Base-by-base conservation (phyloP, 192 early-diverging fungal species). In the Coemansia sp. region DNA sequence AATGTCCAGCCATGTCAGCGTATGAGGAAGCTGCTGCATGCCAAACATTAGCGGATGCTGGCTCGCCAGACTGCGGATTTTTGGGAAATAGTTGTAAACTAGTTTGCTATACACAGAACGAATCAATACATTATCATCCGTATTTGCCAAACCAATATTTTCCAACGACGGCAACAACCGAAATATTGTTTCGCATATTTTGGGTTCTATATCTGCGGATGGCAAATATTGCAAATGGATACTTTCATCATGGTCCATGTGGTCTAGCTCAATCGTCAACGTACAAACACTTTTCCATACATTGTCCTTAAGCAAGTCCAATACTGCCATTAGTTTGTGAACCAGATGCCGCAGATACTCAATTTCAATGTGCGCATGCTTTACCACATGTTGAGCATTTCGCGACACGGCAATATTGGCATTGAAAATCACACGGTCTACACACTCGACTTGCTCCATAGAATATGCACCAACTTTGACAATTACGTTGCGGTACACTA, bases 1-100 rank as follows among this genome's bases (percentile, higher is more conserved):
- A 9, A 60, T 60, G 6, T 60, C 28, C n/a, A 60, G 46, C 23
- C 38, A 22, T 2, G 59, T 46, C 59, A 60, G 10, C 7, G n/a
- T 12, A 5, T 14, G 10, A 6, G 59, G 47, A 44, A 44, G 26
- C 31, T 28, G 25, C 52, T 54, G 28, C 28, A 31, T 28, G 40
- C 12, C 11, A 42, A 42, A 42, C 12, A 14, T 11, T 3, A 42
- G 40, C 40, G 40, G 40, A n/a, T 42, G 40, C 40, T 42, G 40
- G 15, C 40, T 42, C 12, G 40, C 40, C 9, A 42, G 40, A n/a
- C 40, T 42, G 40, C 40, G 12, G 12, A 42, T 42, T n/a, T 42
- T 5, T 9, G 9, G 40, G 3, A 15, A 42, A n/a, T 42, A 42
- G 40, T 42, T 42, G 14, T 42, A 3, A 8, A 8, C 40, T 42